A percentile compares a stretch with the other conserved stretches of the same genome.
phyloP scores from a whole-genome alignment of 2,329 filamentous ascomycete genomes.

The Colletotrichum magnum region DNA sequence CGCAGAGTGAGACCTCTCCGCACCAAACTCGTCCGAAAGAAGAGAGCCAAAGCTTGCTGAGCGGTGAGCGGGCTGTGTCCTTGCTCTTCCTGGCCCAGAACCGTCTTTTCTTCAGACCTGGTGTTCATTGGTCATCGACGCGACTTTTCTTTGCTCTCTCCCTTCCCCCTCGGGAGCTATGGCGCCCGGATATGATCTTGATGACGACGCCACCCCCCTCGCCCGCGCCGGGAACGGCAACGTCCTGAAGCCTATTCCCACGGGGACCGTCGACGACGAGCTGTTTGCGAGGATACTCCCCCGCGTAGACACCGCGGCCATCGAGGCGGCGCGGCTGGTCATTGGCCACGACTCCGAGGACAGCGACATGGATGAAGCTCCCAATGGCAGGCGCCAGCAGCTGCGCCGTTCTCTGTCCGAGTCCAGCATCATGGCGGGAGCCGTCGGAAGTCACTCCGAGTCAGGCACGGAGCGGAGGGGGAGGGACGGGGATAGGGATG shows the following conservation, averaged over 20 bases:
- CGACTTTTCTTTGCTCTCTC: not conserved
- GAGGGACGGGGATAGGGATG: not conserved
- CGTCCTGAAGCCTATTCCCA: slow-evolving; percentile 15
- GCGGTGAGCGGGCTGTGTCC: too few relatives aligned
- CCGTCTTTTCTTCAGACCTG: too few relatives aligned
- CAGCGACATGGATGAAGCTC: slow-evolving; percentile 6
- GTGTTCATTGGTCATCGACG: too few relatives aligned
- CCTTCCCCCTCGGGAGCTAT: slow-evolving; percentile 8
- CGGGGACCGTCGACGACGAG: slow-evolving; percentile 32
- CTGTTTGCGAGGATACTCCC: slow-evolving; percentile 27
- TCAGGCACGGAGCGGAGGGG: too few relatives aligned
- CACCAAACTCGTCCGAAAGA: not conserved
- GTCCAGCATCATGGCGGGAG: slow-evolving; percentile 6
- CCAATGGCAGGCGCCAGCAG: slow-evolving; percentile 4
- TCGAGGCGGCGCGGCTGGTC: slow-evolving; percentile 10
- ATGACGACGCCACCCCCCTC: slow-evolving; percentile 29
- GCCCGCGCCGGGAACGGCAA: slow-evolving; percentile 17
- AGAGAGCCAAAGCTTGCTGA: too few relatives aligned
- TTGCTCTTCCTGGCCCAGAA: too few relatives aligned
- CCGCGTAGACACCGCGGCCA: slow-evolving; percentile 24
- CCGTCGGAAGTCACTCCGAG: slow-evolving; percentile 1
- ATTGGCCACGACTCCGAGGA: slow-evolving; percentile 18
- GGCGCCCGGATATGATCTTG: slow-evolving; percentile 22
- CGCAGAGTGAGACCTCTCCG: slow-evolving; percentile 26
- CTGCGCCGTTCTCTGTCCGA: slow-evolving; percentile 17